Evolutionary conservation across 2,329 filamentous ascomycete species (phyloP).

Genomic region (Fusarium mundagurra): DNA sequence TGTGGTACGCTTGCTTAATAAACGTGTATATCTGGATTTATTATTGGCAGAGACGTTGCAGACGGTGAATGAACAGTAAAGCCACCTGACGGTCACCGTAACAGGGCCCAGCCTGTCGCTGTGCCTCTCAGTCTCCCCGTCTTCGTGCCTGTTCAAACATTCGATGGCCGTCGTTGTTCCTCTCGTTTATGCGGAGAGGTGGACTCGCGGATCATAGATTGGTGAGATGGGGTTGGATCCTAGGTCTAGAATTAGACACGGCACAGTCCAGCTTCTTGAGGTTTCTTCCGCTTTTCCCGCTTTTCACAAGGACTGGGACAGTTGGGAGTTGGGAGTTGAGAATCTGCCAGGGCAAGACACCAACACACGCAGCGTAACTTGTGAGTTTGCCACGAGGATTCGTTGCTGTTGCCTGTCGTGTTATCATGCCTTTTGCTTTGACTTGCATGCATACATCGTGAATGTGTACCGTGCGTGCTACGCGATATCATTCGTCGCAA

Average conservation of each 20-base stretch:
- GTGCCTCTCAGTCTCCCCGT: not conserved
- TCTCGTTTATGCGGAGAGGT: slow-evolving; percentile 36
- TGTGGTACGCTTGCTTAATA: not conserved
- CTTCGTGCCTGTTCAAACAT: not conserved
- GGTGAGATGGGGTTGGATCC: not conserved
- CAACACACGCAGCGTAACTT: slow-evolving; percentile 9
- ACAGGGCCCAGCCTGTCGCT: not conserved
- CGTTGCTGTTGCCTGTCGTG: slow-evolving; percentile 6
- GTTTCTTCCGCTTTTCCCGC: slow-evolving; percentile 10
- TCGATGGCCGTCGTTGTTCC: slow-evolving; percentile 19
- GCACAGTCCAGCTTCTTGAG: slow-evolving; percentile 3
- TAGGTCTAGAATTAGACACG: slow-evolving; percentile 2
- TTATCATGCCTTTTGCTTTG: slow-evolving; percentile 5
- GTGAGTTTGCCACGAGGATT: slow-evolving; percentile 26
- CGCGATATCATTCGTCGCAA: not conserved
- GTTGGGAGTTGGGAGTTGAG: not conserved
- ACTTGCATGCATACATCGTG: slow-evolving; percentile 22
- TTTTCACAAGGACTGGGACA: not conserved
- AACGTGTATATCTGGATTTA: not conserved
- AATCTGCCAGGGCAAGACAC: slow-evolving; percentile 25
- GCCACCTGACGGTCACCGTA: not conserved
- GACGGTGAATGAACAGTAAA: not conserved
- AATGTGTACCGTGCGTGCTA: slow-evolving; percentile 7
- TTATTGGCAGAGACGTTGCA: slow-evolving; percentile 18
- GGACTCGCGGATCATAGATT: slow-evolving; percentile 25